Evolutionary conservation across 2,329 filamentous ascomycete species (phyloP), one percentile per base, ranked within the genome.

Genomic region (Emmonsia crescens): DNA sequence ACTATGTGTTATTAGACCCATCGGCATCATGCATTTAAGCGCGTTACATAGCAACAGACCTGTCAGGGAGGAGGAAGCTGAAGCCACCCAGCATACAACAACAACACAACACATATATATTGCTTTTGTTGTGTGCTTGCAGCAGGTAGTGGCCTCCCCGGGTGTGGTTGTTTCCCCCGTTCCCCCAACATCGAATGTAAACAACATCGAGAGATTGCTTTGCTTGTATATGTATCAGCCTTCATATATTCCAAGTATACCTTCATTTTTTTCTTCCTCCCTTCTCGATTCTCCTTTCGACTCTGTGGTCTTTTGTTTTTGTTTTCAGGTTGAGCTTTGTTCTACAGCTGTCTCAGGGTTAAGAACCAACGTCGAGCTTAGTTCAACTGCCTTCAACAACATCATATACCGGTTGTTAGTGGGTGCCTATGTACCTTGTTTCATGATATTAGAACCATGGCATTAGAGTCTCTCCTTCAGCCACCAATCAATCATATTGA

Each of bases 401-500:
- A n/a, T n/a, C n/a, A n/a, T n/a, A n/a, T 3, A 46, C n/a, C 6
- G 42, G n/a, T 19, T n/a, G 42, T 24, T 42, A 42, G 40, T n/a
- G 6, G 42, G 42, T n/a, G n/a, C n/a, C n/a, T n/a, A n/a, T n/a
- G n/a, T 12, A 8, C 21, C 29, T 4, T 6, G 19, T 36, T 57
- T 4, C 27, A 31, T 57, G 55, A n/a, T 46, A 33, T 27, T 8
- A 8, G 9, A 46, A 46, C 16, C 3, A 57, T 57, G 55, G 55
- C 38, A 33, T 29, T 14, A 5, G 12, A 38, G 12, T 2, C 40
- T 46, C 2, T 33, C 38, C 12, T 14, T 57, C 55, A 60, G 56
- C 60, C n/a, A 52, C 33, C 51, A 60, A 48, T 71, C 60, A 68
- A 61, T 46, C 68, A 71, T 31, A 65, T 75, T 9, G 70, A 74